Conservation (phyloP, 192 early-diverging fungal species). For the Phycomyces blakesleeanus region DNA sequence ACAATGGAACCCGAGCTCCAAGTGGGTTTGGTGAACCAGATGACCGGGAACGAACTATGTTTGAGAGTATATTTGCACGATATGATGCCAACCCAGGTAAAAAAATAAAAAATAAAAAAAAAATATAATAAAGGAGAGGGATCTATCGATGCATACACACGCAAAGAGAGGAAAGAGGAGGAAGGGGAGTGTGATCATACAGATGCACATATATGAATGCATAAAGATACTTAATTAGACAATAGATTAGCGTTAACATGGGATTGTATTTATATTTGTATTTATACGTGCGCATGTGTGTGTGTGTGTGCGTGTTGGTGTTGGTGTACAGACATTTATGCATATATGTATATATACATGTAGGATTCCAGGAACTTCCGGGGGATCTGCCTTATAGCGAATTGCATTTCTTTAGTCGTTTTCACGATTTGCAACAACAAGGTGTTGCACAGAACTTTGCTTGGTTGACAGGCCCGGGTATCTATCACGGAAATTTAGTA, state of each 20-base stretch:
- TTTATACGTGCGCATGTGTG: no score
- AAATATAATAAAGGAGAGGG: background rate
- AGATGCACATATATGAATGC: no score
- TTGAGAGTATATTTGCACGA: conserved; percentile 68
- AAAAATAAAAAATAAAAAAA: background rate
- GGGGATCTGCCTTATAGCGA: conserved; percentile 53
- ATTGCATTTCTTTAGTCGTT: conserved; percentile 67
- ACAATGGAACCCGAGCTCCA: conserved; percentile 3
- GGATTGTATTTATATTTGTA: no score
- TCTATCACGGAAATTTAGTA: conserved; percentile 80
- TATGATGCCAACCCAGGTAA: conserved; percentile 69
- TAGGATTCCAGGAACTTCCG: conserved; percentile 58
- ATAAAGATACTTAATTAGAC: no score
- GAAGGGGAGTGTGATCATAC: no score
- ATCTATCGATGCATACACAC: no score
- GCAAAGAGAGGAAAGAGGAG: no score
- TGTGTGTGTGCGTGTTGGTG: no score
- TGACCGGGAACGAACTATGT: conserved; percentile 61
- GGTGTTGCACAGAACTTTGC: conserved; percentile 77
- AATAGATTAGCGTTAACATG: no score
- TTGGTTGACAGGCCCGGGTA: conserved; percentile 87
- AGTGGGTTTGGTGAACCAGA: conserved; percentile 14
- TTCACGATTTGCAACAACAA: conserved; percentile 61
- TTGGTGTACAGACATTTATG: no score
- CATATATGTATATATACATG: no score